phyloP scores from a whole-genome alignment of 2,329 filamentous ascomycete genomes.

The Clonostachys rosea region DNA sequence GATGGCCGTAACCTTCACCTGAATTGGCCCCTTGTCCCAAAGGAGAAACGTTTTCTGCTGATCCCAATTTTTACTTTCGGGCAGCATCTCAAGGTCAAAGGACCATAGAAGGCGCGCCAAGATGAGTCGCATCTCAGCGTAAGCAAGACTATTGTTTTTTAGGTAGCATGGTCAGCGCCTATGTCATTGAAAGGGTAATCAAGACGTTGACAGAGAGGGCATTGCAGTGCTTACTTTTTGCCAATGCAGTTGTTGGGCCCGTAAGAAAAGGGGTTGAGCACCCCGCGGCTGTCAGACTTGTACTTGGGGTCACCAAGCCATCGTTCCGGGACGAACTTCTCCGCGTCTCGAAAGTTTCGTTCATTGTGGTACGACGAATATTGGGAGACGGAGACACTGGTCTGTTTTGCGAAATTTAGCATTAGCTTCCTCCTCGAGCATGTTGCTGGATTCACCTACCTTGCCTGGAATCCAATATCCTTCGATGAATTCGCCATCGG shows the following conservation, averaged over 20 bases:
- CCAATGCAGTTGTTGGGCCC: background rate
- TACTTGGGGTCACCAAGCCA: background rate
- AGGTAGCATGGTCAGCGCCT: background rate
- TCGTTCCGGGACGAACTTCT: background rate
- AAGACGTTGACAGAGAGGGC: too few species aligned
- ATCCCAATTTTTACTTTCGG: background rate
- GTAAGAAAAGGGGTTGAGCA: background rate
- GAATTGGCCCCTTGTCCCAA: slow-evolving; percentile 2
- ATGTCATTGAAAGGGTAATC: background rate
- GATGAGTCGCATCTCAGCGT: background rate
- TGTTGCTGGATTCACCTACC: too few species aligned
- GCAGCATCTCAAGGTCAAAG: background rate
- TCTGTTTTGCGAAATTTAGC: too few species aligned
- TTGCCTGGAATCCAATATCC: too few species aligned
- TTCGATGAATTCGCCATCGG: too few species aligned
- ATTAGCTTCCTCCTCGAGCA: too few species aligned
- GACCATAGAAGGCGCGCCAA: background rate
- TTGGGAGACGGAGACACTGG: too few species aligned
- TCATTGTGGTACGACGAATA: too few species aligned
- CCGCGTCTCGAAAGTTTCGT: too few species aligned
- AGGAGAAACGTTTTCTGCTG: background rate
- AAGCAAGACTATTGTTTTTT: background rate
- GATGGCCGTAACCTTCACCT: slow-evolving; percentile 1
- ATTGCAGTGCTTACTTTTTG: background rate
- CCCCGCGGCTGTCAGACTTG: background rate